phyloP scores from a whole-genome alignment of 192 early-diverging fungal species.

The Phlyctochytrium planicorne region DNA sequence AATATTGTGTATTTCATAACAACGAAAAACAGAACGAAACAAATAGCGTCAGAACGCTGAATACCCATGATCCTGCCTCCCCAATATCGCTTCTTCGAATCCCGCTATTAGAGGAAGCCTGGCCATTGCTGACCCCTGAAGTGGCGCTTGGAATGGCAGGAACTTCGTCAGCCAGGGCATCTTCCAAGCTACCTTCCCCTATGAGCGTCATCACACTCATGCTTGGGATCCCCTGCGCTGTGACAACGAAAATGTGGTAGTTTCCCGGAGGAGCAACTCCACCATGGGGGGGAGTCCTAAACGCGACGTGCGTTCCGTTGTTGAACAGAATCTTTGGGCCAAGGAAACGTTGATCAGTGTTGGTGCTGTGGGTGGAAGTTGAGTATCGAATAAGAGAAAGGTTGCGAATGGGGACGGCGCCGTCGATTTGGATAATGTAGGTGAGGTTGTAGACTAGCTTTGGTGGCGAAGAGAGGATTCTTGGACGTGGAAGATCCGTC shows the following conservation, averaged over 20 bases:
- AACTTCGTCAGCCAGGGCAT: neutral
- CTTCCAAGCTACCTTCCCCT: neutral
- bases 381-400: conserved; percentile 28
- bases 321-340: conserved; percentile 16
- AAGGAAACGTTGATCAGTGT: conserved; percentile 31
- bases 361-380: conserved; percentile 32
- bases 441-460: conserved; percentile 17
- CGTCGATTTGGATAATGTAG: conserved; percentile 1
- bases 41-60: too few relatives aligned
- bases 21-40: too few relatives aligned
- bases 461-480: too few relatives aligned
- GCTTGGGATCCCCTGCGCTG: neutral
- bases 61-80: too few relatives aligned
- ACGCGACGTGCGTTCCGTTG: conserved; percentile 11
- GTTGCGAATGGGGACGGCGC: conserved; percentile 2
- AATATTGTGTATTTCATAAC: too few relatives aligned
- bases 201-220: neutral
- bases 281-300: neutral
- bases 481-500: too few relatives aligned
- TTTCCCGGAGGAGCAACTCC: neutral
- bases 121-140: too few relatives aligned
- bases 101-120: too few relatives aligned
- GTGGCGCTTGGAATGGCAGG: too few relatives aligned
- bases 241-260: neutral
- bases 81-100: too few relatives aligned